Evolutionary conservation across 208 protist genomes (phyloP).

Genomic region (Zelonia costaricensis): DNA sequence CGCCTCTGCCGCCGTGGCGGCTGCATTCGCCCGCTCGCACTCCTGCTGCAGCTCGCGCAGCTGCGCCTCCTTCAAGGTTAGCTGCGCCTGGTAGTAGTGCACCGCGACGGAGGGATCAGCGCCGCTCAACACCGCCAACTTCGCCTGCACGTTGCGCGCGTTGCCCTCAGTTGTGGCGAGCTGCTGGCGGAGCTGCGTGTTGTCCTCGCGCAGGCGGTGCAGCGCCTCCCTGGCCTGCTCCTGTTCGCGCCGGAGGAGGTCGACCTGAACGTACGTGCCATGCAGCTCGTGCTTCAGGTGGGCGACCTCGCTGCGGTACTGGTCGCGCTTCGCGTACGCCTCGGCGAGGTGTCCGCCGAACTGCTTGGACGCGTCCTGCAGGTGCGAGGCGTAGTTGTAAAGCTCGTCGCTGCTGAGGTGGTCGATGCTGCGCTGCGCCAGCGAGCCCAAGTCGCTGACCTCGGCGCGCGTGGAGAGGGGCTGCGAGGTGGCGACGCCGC

Average conservation of each 20-base stretch:
- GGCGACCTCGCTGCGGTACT: constrained; percentile 60
- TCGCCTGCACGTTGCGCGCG: constrained; percentile 12
- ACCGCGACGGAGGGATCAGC: constrained; percentile 17
- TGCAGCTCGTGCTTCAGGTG: constrained; percentile 58
- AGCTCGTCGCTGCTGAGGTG: constrained; percentile 47
- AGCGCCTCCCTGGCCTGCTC: constrained; percentile 1
- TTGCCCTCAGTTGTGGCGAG: constrained; percentile 25
- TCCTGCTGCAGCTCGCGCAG: constrained; percentile 20
- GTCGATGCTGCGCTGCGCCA: constrained; percentile 31
- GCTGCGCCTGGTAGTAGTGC: constrained; percentile 23
- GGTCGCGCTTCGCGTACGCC: constrained; percentile 56
- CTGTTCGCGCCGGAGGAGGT: constrained; percentile 27
- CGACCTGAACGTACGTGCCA: constrained; percentile 34
- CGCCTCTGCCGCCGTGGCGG: background rate
- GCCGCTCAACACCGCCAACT: constrained; percentile 14
- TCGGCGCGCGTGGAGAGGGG: background rate
- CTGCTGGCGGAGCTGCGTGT: constrained; percentile 21
- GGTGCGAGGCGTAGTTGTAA: constrained; percentile 46
- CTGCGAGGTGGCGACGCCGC: constrained; percentile 8
- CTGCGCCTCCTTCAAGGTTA: constrained; percentile 26
- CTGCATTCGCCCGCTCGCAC: background rate
- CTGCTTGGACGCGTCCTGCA: constrained; percentile 46
- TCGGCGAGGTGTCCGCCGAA: constrained; percentile 31
- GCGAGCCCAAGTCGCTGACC: constrained; percentile 28
- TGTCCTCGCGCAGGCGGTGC: constrained; percentile 13